Conservation (phyloP, 176 grass and related monocot genomes). For the Zoysia pacifica region DNA sequence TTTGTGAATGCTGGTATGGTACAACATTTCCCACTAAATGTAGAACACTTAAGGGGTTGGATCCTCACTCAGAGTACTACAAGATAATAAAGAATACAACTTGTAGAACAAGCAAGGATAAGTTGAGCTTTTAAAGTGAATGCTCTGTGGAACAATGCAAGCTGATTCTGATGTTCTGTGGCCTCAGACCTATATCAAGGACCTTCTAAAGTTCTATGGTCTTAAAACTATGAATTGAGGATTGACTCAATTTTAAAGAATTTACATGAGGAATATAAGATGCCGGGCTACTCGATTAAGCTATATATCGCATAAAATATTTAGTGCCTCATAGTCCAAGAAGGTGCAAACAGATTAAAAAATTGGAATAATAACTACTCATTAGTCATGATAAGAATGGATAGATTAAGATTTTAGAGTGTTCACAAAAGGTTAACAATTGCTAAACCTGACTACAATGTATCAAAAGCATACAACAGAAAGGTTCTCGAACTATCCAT, state of each 20-base stretch:
- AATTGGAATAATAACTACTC: background rate
- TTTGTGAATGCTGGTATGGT: conserved; percentile 3
- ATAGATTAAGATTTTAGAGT: background rate
- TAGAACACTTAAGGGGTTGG: background rate
- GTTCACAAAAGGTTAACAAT: background rate
- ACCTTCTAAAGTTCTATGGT: no score
- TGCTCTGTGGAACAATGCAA: background rate
- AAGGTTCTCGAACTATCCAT: background rate
- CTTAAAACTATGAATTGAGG: no score
- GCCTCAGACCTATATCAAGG: background rate
- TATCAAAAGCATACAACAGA: background rate
- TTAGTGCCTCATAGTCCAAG: background rate
- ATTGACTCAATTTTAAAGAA: background rate
- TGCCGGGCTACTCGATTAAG: background rate
- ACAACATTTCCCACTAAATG: background rate
- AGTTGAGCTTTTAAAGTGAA: background rate
- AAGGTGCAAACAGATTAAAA: background rate
- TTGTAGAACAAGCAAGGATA: background rate
- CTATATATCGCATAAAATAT: background rate
- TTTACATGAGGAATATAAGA: background rate
- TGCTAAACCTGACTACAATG: conserved; percentile 9
- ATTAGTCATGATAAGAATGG: background rate
- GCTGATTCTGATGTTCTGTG: background rate
- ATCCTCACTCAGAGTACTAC: background rate
- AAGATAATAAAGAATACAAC: background rate